Conservation (phyloP, 2,329 filamentous ascomycete species). For the Xylariaceae sp. region DNA sequence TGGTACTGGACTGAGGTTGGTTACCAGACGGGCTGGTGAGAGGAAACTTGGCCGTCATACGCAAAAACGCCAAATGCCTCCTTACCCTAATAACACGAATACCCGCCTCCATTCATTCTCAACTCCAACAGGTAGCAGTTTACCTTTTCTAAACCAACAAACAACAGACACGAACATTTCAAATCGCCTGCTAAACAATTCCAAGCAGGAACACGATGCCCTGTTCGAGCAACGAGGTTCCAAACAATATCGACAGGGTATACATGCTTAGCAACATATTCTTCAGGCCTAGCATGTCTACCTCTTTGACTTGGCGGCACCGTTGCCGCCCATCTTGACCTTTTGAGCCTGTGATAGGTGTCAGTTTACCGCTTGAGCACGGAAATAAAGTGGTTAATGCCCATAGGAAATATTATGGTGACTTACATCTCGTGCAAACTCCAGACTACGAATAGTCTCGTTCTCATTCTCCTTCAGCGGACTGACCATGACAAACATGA, state of each 20-base stretch:
- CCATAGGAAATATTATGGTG: too few species aligned
- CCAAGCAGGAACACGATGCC: not conserved
- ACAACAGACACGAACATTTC: not conserved
- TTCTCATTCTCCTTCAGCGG: slow-evolving; percentile 88
- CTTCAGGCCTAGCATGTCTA: slow-evolving; percentile 12
- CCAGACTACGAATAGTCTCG: slow-evolving; percentile 92
- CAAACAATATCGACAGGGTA: slow-evolving; percentile 19
- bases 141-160: slow-evolving; percentile 12
- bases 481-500: slow-evolving; percentile 99
- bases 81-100: not conserved
- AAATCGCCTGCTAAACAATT: slow-evolving; percentile 16
- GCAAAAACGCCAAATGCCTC: not conserved
- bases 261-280: slow-evolving; percentile 9
- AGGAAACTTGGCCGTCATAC: not conserved
- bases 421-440: slow-evolving; percentile 90
- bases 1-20: not conserved
- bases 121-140: not conserved
- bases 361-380: slow-evolving; percentile 1
- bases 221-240: not conserved
- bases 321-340: slow-evolving; percentile 41
- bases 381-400: too few species aligned
- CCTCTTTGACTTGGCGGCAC: slow-evolving; percentile 31
- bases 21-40: not conserved
- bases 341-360: slow-evolving; percentile 36
- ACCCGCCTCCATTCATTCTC: not conserved